Evolutionary conservation across 345 rosid species (phyloP).

Genomic region (Ceriops zippeliana): DNA sequence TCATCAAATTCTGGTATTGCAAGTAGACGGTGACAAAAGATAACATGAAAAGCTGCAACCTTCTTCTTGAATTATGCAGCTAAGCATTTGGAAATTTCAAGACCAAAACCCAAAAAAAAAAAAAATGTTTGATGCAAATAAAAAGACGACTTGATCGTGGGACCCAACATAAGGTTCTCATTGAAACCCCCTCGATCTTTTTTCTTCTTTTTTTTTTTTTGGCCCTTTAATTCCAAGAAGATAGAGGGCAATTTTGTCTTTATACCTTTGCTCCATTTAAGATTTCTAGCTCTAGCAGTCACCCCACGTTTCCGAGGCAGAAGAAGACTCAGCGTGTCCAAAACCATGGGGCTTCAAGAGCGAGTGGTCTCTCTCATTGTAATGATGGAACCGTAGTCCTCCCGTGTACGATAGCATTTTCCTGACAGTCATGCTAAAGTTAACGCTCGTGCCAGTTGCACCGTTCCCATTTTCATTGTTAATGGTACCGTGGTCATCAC

Average conservation of each 20-base stretch:
- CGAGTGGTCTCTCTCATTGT: conserved; percentile 37
- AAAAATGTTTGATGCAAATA: not conserved
- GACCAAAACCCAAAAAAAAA: not conserved
- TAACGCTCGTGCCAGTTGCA: conserved; percentile 12
- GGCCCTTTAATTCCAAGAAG: not conserved
- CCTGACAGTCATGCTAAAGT: conserved; percentile 41
- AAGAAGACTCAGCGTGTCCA: conserved; percentile 42
- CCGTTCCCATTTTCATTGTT: conserved; percentile 20
- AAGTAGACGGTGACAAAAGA: too few species aligned
- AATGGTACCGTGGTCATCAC: conserved; percentile 16
- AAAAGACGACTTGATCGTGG: conserved; percentile 2
- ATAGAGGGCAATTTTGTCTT: conserved; percentile 7
- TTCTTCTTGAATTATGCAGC: not conserved
- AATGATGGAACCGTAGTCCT: conserved; percentile 46
- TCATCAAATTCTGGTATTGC: too few species aligned
- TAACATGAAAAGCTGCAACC: conserved; percentile 1
- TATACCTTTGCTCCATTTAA: not conserved
- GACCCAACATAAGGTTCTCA: not conserved
- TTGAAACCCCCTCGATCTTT: not conserved
- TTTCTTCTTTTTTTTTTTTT: not conserved
- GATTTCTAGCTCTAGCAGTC: conserved; percentile 20
- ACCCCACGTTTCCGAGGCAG: conserved; percentile 42
- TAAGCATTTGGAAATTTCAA: conserved; percentile 8
- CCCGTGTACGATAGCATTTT: conserved; percentile 47
- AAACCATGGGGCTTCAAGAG: conserved; percentile 47